A percentile compares a stretch with the other conserved stretches of the same genome.
Conservation (phyloP, 1,139 yeast species). For the Geotrichum bryndzae region DNA sequence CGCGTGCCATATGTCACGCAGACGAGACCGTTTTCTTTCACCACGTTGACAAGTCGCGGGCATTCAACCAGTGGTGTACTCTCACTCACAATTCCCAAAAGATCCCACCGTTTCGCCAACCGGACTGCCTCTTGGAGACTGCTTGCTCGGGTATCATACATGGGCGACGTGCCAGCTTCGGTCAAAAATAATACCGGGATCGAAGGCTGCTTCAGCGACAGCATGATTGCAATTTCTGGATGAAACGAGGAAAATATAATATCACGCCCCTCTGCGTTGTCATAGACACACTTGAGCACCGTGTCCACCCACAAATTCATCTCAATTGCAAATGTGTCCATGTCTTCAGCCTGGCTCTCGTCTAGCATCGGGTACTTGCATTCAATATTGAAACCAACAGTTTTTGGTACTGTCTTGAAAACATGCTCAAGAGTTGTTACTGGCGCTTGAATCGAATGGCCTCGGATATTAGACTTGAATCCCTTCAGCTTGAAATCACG, state of each 20-base stretch:
- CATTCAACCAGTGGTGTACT: constrained; percentile 78
- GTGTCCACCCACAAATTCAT: constrained; percentile 72
- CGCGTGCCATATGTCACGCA: constrained; percentile 87
- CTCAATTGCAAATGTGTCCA: constrained; percentile 81
- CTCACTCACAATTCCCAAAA: constrained; percentile 88
- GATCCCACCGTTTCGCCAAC: constrained; percentile 86
- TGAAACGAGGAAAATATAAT: constrained; percentile 89
- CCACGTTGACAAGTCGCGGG: constrained; percentile 83
- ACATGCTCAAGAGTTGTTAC: constrained; percentile 85
- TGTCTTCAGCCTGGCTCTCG: constrained; percentile 82
- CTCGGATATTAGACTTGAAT: constrained; percentile 87
- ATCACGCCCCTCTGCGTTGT: constrained; percentile 72
- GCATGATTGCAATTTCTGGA: constrained; percentile 82
- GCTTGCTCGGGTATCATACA: constrained; percentile 87
- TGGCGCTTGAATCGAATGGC: constrained; percentile 82
- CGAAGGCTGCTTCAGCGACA: constrained; percentile 88
- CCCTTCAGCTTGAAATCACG: constrained; percentile 82
- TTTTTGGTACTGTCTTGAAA: constrained; percentile 70
- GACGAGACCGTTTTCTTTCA: constrained; percentile 83
- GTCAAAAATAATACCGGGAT: constrained; percentile 75
- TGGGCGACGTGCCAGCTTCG: constrained; percentile 72
- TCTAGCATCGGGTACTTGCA: constrained; percentile 94
- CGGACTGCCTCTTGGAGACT: constrained; percentile 88
- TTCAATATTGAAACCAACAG: constrained; percentile 91
- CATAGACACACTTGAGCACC: constrained; percentile 73